Conservation (phyloP, 208 protist genomes). For the Trypanosoma avium region DNA sequence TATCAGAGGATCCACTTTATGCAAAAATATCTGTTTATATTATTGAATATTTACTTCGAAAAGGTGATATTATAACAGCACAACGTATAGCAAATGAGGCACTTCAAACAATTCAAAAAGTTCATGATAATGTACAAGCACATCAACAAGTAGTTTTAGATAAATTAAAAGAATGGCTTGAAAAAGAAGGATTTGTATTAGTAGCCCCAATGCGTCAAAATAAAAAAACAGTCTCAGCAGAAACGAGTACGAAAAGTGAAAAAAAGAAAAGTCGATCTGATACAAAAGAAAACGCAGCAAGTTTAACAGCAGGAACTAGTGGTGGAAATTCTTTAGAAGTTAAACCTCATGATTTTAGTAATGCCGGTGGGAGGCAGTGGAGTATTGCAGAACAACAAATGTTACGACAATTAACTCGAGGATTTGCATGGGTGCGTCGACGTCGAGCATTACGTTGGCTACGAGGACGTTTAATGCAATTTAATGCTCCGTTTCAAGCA, state of each 20-base stretch:
- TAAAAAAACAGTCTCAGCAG: constrained; percentile 2
- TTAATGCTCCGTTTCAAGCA: constrained; percentile 54
- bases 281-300: constrained; percentile 8
- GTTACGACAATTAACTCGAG: constrained; percentile 70
- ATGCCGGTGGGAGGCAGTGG: constrained; percentile 30
- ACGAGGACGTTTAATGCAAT: constrained; percentile 60
- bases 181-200: constrained; percentile 26
- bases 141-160: constrained; percentile 15
- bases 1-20: constrained; percentile 45
- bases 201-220: constrained; percentile 5
- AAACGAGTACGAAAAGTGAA: not conserved
- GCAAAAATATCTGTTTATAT: constrained; percentile 45
- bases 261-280: constrained; percentile 7
- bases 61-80: constrained; percentile 31
- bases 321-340: too few species aligned
- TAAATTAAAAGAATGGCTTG: constrained; percentile 23
- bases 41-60: constrained; percentile 43
- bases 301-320: not conserved
- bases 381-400: constrained; percentile 61
- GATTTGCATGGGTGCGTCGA: constrained; percentile 57
- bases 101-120: constrained; percentile 17
- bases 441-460: constrained; percentile 48
- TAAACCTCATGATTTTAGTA: constrained; percentile 3
- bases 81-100: constrained; percentile 24
- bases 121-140: constrained; percentile 15